These are phyloP conservation scores for Apiospora arundinis DNA, from an alignment of 2,329 filamentous ascomycete species.

Conservation along the genomic window DNA sequence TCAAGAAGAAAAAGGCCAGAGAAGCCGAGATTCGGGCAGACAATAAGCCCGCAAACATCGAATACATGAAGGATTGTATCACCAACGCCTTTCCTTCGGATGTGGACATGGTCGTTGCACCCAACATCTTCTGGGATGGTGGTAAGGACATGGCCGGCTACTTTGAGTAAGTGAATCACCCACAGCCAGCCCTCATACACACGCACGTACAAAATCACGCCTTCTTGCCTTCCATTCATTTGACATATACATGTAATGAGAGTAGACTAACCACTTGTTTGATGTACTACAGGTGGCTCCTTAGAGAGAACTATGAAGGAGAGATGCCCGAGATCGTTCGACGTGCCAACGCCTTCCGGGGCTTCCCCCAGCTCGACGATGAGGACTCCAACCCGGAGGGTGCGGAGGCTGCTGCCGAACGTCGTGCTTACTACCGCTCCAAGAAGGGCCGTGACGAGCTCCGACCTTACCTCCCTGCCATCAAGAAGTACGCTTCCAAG, in stretches of 20 bases:
- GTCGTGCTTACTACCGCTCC: not conserved
- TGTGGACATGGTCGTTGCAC: not conserved
- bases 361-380: conserved; percentile 10
- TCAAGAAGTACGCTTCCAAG: not conserved
- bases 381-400: not conserved
- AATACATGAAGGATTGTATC: not conserved
- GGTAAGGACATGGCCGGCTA: not conserved
- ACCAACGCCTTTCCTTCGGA: not conserved
- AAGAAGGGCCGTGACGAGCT: not conserved
- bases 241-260: not conserved
- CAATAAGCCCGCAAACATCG: not conserved
- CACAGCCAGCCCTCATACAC: not conserved
- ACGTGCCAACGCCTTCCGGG: conserved; percentile 13
- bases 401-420: not conserved
- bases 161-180: not conserved
- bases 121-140: not conserved
- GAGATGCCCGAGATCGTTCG: conserved; percentile 18
- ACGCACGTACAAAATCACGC: not conserved
- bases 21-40: not conserved
- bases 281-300: not conserved
- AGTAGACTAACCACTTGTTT: not conserved
- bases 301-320: not conserved
- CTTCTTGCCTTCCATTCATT: not conserved
- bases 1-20: not conserved
- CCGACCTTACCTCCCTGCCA: not conserved